Percentiles rank a stretch among this genome's conserved stretches.
Conservation (phyloP, 805 yeast species). For the Suhomyces tanzawaensis region DNA sequence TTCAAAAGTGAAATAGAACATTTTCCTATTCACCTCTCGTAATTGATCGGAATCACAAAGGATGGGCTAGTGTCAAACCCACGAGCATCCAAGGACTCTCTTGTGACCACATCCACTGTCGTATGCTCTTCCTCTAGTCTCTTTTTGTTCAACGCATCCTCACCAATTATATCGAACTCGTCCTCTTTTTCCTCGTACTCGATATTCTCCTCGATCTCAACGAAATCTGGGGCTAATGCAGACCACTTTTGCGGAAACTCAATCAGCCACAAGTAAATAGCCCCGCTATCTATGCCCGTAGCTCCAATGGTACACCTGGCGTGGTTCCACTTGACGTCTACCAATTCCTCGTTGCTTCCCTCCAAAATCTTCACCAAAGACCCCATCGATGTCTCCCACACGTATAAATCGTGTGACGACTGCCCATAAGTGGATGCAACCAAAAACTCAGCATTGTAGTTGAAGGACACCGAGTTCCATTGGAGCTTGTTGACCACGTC, state of each 20-base stretch:
- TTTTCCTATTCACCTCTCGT: constrained; percentile 16
- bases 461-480: constrained; percentile 81
- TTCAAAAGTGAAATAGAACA: too few species aligned
- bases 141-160: constrained; percentile 59
- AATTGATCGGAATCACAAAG: constrained; percentile 59
- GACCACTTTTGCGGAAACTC: constrained; percentile 91
- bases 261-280: constrained; percentile 78
- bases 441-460: constrained; percentile 75
- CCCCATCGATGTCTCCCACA: constrained; percentile 91
- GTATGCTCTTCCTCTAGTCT: constrained; percentile 63
- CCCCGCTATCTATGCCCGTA: constrained; percentile 83
- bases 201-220: constrained; percentile 87
- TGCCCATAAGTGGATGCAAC: constrained; percentile 83
- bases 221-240: constrained; percentile 94
- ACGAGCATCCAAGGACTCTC: constrained; percentile 67
- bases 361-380: constrained; percentile 85
- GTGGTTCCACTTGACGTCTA: constrained; percentile 85
- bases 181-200: constrained; percentile 87
- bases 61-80: constrained; percentile 56
- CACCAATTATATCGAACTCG: constrained; percentile 81
- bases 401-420: constrained; percentile 81
- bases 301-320: constrained; percentile 71
- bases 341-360: constrained; percentile 85
- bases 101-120: constrained; percentile 61
- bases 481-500: constrained; percentile 85